These are phyloP conservation scores for Cucumis hystrix DNA, from an alignment of 306 rosid species.

Conservation along the genomic window DNA sequence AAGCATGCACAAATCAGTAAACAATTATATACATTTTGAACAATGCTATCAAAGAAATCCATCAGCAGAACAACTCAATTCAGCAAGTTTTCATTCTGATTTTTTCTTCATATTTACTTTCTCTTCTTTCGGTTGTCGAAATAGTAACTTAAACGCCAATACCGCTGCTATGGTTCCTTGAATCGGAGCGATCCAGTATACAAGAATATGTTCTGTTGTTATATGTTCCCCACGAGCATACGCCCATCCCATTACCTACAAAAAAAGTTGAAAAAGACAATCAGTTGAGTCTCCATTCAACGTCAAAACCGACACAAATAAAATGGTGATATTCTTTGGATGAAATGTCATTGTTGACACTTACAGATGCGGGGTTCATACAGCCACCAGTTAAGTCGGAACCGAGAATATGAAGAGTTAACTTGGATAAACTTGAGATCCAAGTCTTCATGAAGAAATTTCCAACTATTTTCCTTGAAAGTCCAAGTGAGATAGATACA, in stretches of 20 bases:
- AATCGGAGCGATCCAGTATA: constrained; percentile 93
- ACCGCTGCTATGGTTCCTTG: constrained; percentile 69
- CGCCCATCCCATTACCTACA: constrained; percentile 94
- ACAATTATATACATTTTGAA: not conserved
- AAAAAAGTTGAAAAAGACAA: not conserved
- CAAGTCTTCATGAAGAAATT: constrained; percentile 83
- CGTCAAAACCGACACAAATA: not conserved
- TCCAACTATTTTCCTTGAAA: constrained; percentile 37
- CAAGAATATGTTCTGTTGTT: constrained; percentile 75
- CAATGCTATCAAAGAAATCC: not conserved
- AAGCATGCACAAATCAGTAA: not conserved
- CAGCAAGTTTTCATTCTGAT: constrained; percentile 34
- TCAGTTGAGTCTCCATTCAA: not conserved
- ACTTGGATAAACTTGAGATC: constrained; percentile 82
- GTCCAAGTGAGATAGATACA: constrained; percentile 53
- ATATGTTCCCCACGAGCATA: constrained; percentile 79
- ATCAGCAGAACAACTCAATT: not conserved
- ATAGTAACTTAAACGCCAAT: constrained; percentile 52
- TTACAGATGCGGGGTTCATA: constrained; percentile 92
- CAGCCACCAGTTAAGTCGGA: constrained; percentile 90
- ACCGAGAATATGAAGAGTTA: constrained; percentile 69
- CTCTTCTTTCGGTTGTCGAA: constrained; percentile 28
- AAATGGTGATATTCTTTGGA: not conserved
- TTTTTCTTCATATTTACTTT: constrained; percentile 36
- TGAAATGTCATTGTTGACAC: constrained; percentile 2